phyloP scores from a whole-genome alignment of 192 early-diverging fungal species.

The Rhizophlyctis rosea region DNA sequence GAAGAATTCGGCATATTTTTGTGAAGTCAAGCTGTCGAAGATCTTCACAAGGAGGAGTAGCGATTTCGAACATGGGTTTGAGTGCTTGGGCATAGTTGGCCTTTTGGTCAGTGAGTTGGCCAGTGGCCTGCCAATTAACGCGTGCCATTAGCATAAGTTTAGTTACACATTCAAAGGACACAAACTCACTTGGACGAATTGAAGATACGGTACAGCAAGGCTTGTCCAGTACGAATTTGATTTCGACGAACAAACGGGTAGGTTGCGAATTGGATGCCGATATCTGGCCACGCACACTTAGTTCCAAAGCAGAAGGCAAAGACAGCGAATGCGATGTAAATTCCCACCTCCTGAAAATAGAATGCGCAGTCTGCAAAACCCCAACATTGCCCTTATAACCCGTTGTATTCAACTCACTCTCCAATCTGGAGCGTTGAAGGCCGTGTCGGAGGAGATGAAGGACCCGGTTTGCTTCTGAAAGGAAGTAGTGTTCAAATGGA shows the following conservation, averaged over 20 bases:
- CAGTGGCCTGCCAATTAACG: slow-evolving; percentile 69
- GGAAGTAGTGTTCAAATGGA: too few relatives aligned
- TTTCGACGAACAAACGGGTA: slow-evolving; percentile 79
- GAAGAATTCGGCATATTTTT: slow-evolving; percentile 96
- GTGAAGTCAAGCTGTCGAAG: slow-evolving; percentile 91
- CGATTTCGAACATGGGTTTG: slow-evolving; percentile 67
- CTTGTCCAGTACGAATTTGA: slow-evolving; percentile 90
- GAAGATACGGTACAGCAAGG: too few relatives aligned
- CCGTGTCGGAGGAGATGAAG: too few relatives aligned
- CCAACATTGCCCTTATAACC: slow-evolving; percentile 87
- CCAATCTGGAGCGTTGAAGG: too few relatives aligned
- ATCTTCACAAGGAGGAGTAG: slow-evolving; percentile 81
- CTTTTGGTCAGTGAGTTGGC: slow-evolving; percentile 71
- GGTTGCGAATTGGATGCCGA: slow-evolving; percentile 77
- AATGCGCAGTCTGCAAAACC: slow-evolving; percentile 91
- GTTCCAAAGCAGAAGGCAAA: too few relatives aligned
- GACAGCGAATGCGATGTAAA: background rate
- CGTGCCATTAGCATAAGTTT: too few relatives aligned
- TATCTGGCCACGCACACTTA: slow-evolving; percentile 59
- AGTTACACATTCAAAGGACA: slow-evolving; percentile 78
- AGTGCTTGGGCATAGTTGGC: slow-evolving; percentile 60
- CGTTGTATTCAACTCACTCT: slow-evolving; percentile 68
- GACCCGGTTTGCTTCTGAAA: too few relatives aligned
- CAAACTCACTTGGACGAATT: slow-evolving; percentile 80
- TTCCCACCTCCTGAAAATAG: slow-evolving; percentile 81